Base-by-base conservation (phyloP, 2,329 filamentous ascomycete genomes). In the Neospermospora avenae region DNA sequence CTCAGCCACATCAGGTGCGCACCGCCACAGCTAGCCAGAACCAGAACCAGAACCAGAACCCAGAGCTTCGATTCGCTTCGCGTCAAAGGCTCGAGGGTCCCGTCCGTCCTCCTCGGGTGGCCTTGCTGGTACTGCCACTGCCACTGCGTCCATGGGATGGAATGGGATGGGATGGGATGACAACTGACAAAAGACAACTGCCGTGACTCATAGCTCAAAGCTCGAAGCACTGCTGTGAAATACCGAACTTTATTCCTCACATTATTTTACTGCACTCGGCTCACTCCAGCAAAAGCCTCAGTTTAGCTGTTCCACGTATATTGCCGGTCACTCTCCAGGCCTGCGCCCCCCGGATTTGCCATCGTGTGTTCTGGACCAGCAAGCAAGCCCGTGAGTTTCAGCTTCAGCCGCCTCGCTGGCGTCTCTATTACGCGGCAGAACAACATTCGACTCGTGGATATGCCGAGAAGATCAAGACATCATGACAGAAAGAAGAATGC, bases 401-500 rank as follows among this genome's bases (percentile, higher is more conserved):
- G 57, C 48, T 61, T 35, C 28, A 51, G 48, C 45, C 24, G 34
- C 28, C 44, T 48, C 41, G 41, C 52, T 57, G 62, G 22, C 60
- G 58, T 59, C 45, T 58, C 22, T 31, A 18, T 35, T 56, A 54
- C 57, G 39, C 59, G 46, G 55, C 58, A 54, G 46, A 57, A n/a
- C n/a, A 24, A 58, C 44, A 49, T 59, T 67, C 58, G 61, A 70
- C 67, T 69, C 66, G 71, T 74, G 74, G 85, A 85, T 77, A 89
- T 89, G 86, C 82, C 79, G 75, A 76, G 76, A 75, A 77, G 79
- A 76, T 76, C 76, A 74, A 77, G 74, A 74, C 82, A 85, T 73
- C 73, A 93, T 93, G 89, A 80, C 84, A 78, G 81, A 84, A 80
- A 79, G 80, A 80, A 90, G 88, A 76, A 91, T 95, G 89, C 86